phyloP scores from a whole-genome alignment of 106 monocot genomes.

The Platanthera zijinensis region DNA sequence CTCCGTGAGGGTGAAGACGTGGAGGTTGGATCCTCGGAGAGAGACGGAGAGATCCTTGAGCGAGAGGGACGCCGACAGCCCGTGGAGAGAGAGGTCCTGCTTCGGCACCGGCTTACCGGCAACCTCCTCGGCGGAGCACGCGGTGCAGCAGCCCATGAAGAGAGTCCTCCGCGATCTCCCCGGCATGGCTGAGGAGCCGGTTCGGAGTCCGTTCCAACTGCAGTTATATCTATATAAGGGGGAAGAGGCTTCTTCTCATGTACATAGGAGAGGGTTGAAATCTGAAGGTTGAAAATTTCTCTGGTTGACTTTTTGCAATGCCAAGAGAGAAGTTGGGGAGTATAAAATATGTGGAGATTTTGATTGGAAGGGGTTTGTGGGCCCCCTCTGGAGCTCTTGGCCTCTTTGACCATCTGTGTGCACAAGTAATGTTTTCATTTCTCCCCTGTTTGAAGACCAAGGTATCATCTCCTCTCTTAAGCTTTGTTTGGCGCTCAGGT shows the following conservation, averaged over 20 bases:
- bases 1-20: conserved; percentile 34
- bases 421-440: no score
- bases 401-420: no score
- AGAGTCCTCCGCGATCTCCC: conserved; percentile 1
- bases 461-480: no score
- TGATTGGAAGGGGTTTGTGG: not conserved
- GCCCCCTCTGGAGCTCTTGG: no score
- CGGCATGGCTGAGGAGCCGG: not conserved
- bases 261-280: not conserved
- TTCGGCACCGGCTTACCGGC: not conserved
- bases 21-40: conserved; percentile 33
- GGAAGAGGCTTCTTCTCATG: not conserved
- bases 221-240: not conserved
- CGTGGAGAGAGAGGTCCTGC: not conserved
- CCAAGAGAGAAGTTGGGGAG: not conserved
- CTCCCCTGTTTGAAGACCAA: no score
- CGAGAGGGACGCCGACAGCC: conserved; percentile 4
- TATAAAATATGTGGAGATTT: not conserved
- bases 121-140: not conserved
- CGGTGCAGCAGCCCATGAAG: not conserved
- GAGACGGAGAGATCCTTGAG: conserved; percentile 56
- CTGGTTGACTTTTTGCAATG: not conserved
- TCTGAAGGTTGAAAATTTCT: not conserved
- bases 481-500: no score
- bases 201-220: not conserved